These are phyloP conservation scores for Hypoxylon cercidicola DNA, from an alignment of 495 filamentous ascomycete genomes.

Conservation along the genomic window DNA sequence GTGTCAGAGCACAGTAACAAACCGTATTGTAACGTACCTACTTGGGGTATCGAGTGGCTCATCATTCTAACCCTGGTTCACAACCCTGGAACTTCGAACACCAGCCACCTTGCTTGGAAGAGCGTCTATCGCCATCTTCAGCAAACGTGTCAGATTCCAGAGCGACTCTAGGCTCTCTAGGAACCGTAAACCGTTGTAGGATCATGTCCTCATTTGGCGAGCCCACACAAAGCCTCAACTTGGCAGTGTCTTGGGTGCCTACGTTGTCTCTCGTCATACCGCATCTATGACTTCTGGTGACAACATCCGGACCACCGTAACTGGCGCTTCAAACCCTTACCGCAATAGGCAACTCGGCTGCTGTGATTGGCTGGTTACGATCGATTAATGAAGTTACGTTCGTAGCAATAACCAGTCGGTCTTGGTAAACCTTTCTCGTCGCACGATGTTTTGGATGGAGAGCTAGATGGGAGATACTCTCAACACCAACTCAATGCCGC, in stretches of 20 bases:
- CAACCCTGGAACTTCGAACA: not conserved
- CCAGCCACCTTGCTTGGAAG: conserved; percentile 27
- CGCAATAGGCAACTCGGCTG: not conserved
- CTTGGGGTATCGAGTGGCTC: conserved; percentile 1
- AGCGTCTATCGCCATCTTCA: not conserved
- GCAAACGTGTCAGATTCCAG: conserved; percentile 15
- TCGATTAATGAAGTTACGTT: not conserved
- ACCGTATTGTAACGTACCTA: not conserved
- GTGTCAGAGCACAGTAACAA: conserved; percentile 10
- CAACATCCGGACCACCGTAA: conserved; percentile 13
- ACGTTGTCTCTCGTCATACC: conserved; percentile 9
- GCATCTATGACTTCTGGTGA: not conserved
- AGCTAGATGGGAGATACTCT: not conserved
- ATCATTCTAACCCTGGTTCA: too few species aligned
- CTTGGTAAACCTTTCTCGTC: conserved; percentile 3
- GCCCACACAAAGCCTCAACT: conserved; percentile 2
- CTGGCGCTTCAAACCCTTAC: conserved; percentile 18
- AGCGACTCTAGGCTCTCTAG: conserved; percentile 17
- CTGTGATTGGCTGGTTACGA: conserved; percentile 17
- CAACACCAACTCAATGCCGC: conserved; percentile 10
- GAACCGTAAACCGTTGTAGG: not conserved
- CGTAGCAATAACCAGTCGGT: too few species aligned
- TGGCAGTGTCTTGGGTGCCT: not conserved
- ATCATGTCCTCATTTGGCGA: conserved; percentile 3
- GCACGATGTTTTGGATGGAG: too few species aligned